Conservation (phyloP, 1,284 basidiomycete genomes). For the Heliocybe sulcata region DNA sequence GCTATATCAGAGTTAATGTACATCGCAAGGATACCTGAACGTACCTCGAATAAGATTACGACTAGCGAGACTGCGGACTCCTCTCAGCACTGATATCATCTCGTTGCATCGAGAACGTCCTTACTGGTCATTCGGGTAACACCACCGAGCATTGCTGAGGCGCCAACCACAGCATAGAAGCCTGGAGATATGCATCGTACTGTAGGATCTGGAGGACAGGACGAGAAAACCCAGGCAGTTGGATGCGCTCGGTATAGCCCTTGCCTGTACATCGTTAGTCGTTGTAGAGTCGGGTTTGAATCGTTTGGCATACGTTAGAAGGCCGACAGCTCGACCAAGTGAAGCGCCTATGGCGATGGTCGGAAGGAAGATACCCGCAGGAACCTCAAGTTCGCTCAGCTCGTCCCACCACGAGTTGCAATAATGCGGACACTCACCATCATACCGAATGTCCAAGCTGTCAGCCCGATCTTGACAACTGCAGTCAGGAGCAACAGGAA, state of each 20-base stretch:
- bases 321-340: constrained; percentile 58
- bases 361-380: constrained; percentile 70
- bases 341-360: constrained; percentile 69
- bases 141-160: constrained; percentile 74
- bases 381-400: constrained; percentile 34
- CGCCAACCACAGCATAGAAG: constrained; percentile 80
- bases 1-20: background rate
- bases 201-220: constrained; percentile 64
- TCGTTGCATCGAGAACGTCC: constrained; percentile 12
- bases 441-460: constrained; percentile 74
- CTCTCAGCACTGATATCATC: background rate
- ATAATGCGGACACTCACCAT: constrained; percentile 37
- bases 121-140: constrained; percentile 77
- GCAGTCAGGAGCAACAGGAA: constrained; percentile 60
- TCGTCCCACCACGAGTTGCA: background rate
- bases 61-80: constrained; percentile 52
- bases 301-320: constrained; percentile 51
- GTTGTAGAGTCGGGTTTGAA: too few species aligned
- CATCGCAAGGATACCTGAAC: constrained; percentile 7
- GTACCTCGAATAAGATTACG: constrained; percentile 66
- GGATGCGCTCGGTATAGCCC: constrained; percentile 55
- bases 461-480: constrained; percentile 50
- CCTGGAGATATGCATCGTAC: constrained; percentile 70
- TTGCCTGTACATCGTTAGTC: constrained; percentile 38
- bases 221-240: constrained; percentile 57